Evolutionary conservation across 2,329 filamentous ascomycete genomes (phyloP).

Genomic region (Nothophaeocryptopus gaeumannii): DNA sequence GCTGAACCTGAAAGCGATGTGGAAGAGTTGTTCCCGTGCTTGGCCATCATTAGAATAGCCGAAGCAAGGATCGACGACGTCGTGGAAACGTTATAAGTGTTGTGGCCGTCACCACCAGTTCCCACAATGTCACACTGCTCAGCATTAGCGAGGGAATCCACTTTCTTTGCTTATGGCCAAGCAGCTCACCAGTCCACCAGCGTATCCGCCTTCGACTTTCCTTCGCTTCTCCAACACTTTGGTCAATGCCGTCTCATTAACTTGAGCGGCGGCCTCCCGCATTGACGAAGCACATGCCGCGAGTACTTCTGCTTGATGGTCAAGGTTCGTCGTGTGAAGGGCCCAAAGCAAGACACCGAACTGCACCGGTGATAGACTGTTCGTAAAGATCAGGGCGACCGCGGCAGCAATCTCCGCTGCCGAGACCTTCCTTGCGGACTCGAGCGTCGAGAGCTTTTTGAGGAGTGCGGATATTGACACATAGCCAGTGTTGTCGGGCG

Average conservation of each 20-base stretch:
- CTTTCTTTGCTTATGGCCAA: slow-evolving; percentile 3
- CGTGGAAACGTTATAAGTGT: slow-evolving; percentile 97
- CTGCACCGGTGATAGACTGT: slow-evolving; percentile 83
- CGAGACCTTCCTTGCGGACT: slow-evolving; percentile 50
- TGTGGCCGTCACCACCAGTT: slow-evolving; percentile 92
- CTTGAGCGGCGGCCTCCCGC: slow-evolving; percentile 71
- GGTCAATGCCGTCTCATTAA: slow-evolving; percentile 63
- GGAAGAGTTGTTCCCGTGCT: slow-evolving; percentile 93
- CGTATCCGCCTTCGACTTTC: slow-evolving; percentile 69
- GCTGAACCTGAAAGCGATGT: slow-evolving; percentile 95
- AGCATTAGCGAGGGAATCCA: slow-evolving; percentile 9
- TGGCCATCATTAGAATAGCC: slow-evolving; percentile 78
- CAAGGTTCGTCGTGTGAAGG: slow-evolving; percentile 84
- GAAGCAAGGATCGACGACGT: slow-evolving; percentile 91
- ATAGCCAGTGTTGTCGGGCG: slow-evolving; percentile 16
- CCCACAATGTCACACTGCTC: slow-evolving; percentile 85
- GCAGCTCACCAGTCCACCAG: slow-evolving; percentile 72
- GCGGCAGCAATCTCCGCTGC: slow-evolving; percentile 85
- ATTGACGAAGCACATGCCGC: slow-evolving; percentile 80
- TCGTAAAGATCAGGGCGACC: slow-evolving; percentile 86
- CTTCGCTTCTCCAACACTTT: slow-evolving; percentile 60
- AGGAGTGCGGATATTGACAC: slow-evolving; percentile 68
- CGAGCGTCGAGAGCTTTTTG: slow-evolving; percentile 60
- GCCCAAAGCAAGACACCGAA: slow-evolving; percentile 83
- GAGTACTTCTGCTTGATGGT: slow-evolving; percentile 80